A percentile compares a stretch with the other conserved stretches of the same genome.
Evolutionary conservation across 306 rosid species (phyloP).

Genomic region (Glycine soja): DNA sequence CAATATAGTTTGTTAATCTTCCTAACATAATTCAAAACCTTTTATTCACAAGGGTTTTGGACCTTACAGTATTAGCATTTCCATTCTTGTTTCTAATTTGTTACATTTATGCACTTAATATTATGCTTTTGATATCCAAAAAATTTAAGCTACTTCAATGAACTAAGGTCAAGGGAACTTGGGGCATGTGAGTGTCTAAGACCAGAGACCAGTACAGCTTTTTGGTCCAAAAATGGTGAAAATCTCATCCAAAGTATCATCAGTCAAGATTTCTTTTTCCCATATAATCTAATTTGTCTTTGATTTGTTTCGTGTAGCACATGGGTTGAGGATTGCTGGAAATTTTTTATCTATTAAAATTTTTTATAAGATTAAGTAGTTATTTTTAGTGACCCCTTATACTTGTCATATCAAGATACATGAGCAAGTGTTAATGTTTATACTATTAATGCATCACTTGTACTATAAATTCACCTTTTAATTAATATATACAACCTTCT

Average conservation of each 20-base stretch:
- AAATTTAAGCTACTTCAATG: background rate
- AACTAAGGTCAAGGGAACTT: background rate
- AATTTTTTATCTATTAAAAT: background rate
- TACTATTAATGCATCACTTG: background rate
- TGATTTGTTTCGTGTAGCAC: background rate
- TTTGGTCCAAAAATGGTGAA: background rate
- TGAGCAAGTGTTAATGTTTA: background rate
- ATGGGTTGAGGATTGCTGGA: background rate
- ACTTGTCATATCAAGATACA: background rate
- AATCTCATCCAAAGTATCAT: conserved; percentile 16
- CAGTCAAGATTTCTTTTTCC: background rate
- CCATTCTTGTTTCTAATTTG: background rate
- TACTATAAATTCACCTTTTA: background rate
- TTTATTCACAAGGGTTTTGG: background rate
- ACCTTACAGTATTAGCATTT: background rate
- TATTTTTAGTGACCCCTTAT: background rate
- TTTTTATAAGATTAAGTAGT: background rate
- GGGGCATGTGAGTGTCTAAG: background rate
- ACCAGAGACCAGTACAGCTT: background rate
- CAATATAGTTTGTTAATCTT: too few relatives aligned
- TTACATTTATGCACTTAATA: background rate
- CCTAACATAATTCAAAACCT: too few relatives aligned
- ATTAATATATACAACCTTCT: background rate
- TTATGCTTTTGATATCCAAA: background rate
- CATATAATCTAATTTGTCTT: background rate